phyloP scores from a whole-genome alignment of 2,329 filamentous ascomycete genomes.

The Beauveria brongniartii region DNA sequence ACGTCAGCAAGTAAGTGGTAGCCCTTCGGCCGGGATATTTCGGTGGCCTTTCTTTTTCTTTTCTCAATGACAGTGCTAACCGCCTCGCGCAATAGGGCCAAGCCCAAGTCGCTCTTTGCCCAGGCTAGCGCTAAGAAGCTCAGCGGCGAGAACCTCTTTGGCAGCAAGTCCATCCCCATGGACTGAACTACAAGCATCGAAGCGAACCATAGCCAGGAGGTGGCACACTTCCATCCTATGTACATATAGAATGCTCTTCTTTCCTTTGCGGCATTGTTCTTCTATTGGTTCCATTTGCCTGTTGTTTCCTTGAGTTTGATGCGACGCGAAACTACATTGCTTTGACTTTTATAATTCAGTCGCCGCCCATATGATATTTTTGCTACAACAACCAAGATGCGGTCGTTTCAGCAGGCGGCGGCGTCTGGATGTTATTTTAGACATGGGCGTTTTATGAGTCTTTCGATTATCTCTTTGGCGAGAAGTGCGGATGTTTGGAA shows the following conservation, averaged over 20 bases:
- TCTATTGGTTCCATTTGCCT: background rate
- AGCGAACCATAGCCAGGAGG: background rate
- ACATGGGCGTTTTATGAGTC: background rate
- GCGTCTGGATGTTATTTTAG: background rate
- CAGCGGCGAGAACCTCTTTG: slow-evolving; percentile 36
- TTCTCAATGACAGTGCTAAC: background rate
- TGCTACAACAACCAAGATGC: background rate
- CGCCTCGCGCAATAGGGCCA: slow-evolving; percentile 37
- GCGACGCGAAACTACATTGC: slow-evolving; percentile 1
- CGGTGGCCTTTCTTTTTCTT: no score
- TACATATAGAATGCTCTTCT: slow-evolving; percentile 7
- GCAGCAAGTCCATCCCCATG: slow-evolving; percentile 28
- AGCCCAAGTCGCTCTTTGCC: slow-evolving; percentile 61
- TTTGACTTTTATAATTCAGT: background rate
- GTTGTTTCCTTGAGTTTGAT: slow-evolving; percentile 6
- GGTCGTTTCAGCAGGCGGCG: background rate
- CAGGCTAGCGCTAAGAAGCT: slow-evolving; percentile 58
- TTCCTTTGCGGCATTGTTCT: background rate
- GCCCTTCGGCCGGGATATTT: no score
- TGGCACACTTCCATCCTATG: background rate
- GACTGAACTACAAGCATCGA: slow-evolving; percentile 13
- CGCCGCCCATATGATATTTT: background rate
- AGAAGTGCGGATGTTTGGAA: slow-evolving; percentile 4
- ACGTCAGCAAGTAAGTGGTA: slow-evolving; percentile 63
- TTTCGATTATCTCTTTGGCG: background rate